Evolutionary conservation across 2,329 filamentous ascomycete species (phyloP).

Genomic region (Xylaria sp.): DNA sequence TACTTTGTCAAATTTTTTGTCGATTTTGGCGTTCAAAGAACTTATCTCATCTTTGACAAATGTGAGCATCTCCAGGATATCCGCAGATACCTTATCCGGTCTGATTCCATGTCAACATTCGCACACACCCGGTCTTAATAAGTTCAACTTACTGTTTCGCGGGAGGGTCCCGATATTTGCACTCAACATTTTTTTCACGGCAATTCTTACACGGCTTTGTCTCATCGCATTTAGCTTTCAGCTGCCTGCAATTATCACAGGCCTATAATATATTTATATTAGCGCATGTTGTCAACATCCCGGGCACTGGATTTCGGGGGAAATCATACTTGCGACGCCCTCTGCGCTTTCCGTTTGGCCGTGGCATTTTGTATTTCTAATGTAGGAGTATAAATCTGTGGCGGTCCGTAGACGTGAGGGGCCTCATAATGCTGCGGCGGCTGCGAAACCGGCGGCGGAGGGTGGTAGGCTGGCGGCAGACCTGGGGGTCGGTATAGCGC

Average conservation of each 20-base stretch:
- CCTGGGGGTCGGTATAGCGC: constrained; percentile 48
- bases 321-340: constrained; percentile 68
- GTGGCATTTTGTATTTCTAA: constrained; percentile 54
- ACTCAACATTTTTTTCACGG: constrained; percentile 84
- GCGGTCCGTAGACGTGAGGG: constrained; percentile 55
- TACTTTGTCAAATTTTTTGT: constrained; percentile 51
- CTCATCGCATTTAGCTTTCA: constrained; percentile 94
- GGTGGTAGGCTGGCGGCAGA: constrained; percentile 44
- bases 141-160: constrained; percentile 80
- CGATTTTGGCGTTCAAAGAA: constrained; percentile 44
- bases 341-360: constrained; percentile 71
- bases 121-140: background rate
- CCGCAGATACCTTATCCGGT: constrained; percentile 69
- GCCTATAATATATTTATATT: constrained; percentile 65
- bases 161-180: constrained; percentile 89
- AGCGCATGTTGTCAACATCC: constrained; percentile 35
- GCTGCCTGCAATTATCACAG: constrained; percentile 87
- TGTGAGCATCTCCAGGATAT: constrained; percentile 68
- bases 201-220: constrained; percentile 86
- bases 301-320: constrained; percentile 28
- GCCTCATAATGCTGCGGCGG: constrained; percentile 47
- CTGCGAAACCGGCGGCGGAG: constrained; percentile 47
- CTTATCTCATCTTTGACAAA: constrained; percentile 52
- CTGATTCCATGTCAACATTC: constrained; percentile 48
- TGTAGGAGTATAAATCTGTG: constrained; percentile 50